Evolutionary conservation across 1,284 basidiomycete genomes (phyloP), one percentile per base, ranked within the genome.

Genomic region (Cutaneotrichosporon daszewskae): DNA sequence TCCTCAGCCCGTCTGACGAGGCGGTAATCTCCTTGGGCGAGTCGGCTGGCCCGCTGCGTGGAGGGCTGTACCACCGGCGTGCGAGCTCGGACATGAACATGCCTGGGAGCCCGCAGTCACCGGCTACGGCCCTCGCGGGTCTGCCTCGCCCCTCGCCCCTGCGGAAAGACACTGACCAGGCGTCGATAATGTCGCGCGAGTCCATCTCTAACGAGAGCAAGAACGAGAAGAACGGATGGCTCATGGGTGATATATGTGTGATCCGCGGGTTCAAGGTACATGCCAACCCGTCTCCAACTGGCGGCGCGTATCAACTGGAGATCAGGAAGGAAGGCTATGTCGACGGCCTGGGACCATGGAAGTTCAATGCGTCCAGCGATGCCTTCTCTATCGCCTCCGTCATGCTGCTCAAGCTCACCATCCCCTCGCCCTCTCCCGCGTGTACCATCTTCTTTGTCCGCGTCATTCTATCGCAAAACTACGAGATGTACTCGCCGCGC

Each of bases 381-480:
- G 61, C 60, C 59, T 66, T 69, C 45, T 56, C 57, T 14, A 61
- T 72, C 26, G 63, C 66, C 1, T 51, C 59, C 17, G 64, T 64
- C 35, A 46, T 66, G 36, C 45, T 66, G 17, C 27, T 70, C 5
- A 51, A 56, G 12, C 43, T 70, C 32, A 47, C 43, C 19, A 43
- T 59, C 3, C 66, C 63, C 12, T 39, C 57, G 2, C 68, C 69
- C 2, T 57, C 60, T 4, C 58, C 62, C 1, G 29, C 27, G 17
- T 51, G 51, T n/a, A 64, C 68, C 16, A 62, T 71, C 50, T 72
- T 69, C 54, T 60, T 67, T 40, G 45, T 57, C 19, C 66, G 68
- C 19, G 53, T 72, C 14, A 37, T 69, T 13, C 45, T 72, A 7
- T 39, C 57, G 1, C 69, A 72, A 43, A 41, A 32, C 1, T 70